Conservation (phyloP, 441 rosid genomes). For the Populus hybrid region DNA sequence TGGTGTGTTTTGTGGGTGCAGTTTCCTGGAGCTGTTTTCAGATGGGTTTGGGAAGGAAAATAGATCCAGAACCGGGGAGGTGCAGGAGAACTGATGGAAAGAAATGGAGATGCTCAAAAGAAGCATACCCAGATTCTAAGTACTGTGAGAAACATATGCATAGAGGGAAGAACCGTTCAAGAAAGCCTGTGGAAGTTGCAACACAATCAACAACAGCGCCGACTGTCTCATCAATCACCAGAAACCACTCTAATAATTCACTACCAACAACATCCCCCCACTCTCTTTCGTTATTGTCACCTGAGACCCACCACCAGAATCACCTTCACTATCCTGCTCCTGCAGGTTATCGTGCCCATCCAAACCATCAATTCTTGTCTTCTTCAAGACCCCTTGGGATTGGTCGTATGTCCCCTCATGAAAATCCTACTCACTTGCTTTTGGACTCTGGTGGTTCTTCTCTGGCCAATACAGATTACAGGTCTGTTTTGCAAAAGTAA, state of each 20-base stretch:
- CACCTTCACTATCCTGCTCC: constrained; percentile 22
- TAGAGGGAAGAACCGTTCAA: constrained; percentile 99
- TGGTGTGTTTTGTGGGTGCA: constrained; percentile 22
- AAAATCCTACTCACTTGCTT: constrained; percentile 35
- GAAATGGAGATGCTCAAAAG: constrained; percentile 98
- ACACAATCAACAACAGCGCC: constrained; percentile 22
- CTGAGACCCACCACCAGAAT: constrained; percentile 32
- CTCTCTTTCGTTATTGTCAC: constrained; percentile 32
- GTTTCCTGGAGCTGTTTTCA: constrained; percentile 91
- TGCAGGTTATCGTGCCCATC: constrained; percentile 20
- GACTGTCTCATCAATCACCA: constrained; percentile 32
- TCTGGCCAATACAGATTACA: constrained; percentile 41
- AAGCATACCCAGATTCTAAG: constrained; percentile 93
- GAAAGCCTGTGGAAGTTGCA: constrained; percentile 92
- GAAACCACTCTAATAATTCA: constrained; percentile 18
- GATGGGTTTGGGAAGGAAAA: constrained; percentile 76
- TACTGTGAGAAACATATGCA: constrained; percentile 99
- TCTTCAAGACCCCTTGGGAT: constrained; percentile 32
- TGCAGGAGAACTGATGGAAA: constrained; percentile 99
- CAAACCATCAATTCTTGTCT: constrained; percentile 27
- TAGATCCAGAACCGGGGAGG: constrained; percentile 93
- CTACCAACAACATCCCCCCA: constrained; percentile 20
- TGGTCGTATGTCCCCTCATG: constrained; percentile 30
- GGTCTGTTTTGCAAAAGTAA: constrained; percentile 28
- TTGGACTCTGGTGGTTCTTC: constrained; percentile 47